phyloP scores from a whole-genome alignment of 306 rosid species.

The Sechiopsis laciniata region DNA sequence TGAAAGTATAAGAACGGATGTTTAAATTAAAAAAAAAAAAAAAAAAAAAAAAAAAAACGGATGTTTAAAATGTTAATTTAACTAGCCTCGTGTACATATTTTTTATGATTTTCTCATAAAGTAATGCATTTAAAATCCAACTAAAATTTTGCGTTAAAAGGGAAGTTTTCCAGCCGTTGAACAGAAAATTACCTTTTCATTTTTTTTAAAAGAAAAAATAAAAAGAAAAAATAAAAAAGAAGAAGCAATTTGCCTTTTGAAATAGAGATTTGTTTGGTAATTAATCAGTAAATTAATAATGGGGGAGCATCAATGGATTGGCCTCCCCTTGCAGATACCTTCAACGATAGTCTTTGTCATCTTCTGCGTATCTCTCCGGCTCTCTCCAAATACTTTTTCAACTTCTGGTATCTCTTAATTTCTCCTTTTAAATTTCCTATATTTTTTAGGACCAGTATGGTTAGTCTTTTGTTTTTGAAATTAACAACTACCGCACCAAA shows the following conservation, averaged over 20 bases:
- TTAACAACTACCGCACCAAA: too few relatives aligned
- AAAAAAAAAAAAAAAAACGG: too few relatives aligned
- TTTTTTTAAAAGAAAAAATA: too few relatives aligned
- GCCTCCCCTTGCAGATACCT: neutral
- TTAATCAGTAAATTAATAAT: neutral
- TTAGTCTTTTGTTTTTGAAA: too few relatives aligned
- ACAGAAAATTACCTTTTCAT: neutral
- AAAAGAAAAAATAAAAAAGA: too few relatives aligned
- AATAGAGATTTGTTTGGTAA: neutral
- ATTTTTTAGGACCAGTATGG: too few relatives aligned
- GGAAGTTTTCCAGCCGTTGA: neutral
- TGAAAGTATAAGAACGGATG: too few relatives aligned
- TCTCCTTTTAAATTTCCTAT: neutral
- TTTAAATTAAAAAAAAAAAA: too few relatives aligned
- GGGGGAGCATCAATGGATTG: neutral
- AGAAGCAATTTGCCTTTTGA: too few relatives aligned
- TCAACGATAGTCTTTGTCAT: neutral
- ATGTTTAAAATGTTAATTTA: too few relatives aligned
- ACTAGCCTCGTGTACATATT: too few relatives aligned
- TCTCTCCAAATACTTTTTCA: slow-evolving; percentile 3
- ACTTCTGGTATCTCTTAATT: neutral
- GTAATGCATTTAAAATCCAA: neutral
- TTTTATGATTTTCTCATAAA: neutral
- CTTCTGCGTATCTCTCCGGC: neutral
- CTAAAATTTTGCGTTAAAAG: neutral